A percentile compares a stretch with the other conserved stretches of the same genome.
Evolutionary conservation across 2,329 filamentous ascomycete species (phyloP).

Genomic region (Fusarium sambucinum): DNA sequence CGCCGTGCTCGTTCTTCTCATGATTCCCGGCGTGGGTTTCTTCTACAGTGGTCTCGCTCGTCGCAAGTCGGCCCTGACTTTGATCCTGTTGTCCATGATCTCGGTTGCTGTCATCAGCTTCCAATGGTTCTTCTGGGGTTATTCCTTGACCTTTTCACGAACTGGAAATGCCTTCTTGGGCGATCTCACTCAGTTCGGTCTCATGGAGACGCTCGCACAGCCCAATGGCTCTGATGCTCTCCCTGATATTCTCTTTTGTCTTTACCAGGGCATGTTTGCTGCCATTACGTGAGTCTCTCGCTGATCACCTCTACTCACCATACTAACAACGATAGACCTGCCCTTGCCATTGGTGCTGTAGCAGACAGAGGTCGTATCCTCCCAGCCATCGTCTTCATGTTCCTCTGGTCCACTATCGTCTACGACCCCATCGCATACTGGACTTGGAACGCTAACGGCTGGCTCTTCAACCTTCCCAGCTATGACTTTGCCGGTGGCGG

Average conservation of each 20-base stretch:
- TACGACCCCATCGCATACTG: constrained; percentile 82
- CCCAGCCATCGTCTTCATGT: constrained; percentile 74
- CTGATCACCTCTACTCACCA: not conserved
- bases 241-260: constrained; percentile 85
- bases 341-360: constrained; percentile 70
- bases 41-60: constrained; percentile 93
- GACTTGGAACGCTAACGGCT: constrained; percentile 81
- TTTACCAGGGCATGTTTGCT: constrained; percentile 92
- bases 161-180: constrained; percentile 83
- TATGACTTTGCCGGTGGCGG: constrained; percentile 82
- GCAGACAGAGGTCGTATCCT: constrained; percentile 72
- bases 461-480: constrained; percentile 75
- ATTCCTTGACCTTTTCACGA: constrained; percentile 86
- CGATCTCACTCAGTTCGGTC: constrained; percentile 82
- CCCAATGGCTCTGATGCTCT: constrained; percentile 79
- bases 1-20: constrained; percentile 85
- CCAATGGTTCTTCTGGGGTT: constrained; percentile 98
- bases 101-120: constrained; percentile 83
- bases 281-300: constrained; percentile 78
- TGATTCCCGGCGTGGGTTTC: constrained; percentile 94
- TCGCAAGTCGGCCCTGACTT: constrained; percentile 86
- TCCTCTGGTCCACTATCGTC: constrained; percentile 78
- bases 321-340: constrained; percentile 56
- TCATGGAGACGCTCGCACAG: constrained; percentile 79
- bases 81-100: constrained; percentile 89